These are phyloP conservation scores for Ochromonadaceae sp. DNA, from an alignment of 352 stramenopile genomes.

Conservation along the genomic window DNA sequence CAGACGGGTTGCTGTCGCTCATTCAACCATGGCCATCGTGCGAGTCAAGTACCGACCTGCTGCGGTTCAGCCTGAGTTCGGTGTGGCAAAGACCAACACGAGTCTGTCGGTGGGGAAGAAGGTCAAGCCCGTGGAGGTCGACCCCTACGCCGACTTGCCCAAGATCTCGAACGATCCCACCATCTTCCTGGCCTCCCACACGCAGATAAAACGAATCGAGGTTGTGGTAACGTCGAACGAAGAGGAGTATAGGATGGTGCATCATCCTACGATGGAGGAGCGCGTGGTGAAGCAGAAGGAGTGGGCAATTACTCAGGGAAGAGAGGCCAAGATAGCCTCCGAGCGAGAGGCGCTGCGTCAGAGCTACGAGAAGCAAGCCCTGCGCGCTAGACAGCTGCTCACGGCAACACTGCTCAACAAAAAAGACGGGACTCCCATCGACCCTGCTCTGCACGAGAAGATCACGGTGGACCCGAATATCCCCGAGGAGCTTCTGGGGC, in stretches of 20 bases:
- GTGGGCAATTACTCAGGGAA: background rate
- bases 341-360: background rate
- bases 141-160: background rate
- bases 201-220: background rate
- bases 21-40: no score
- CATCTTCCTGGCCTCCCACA: background rate
- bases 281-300: background rate
- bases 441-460: no score
- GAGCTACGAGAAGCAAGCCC: no score
- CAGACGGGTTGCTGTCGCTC: no score
- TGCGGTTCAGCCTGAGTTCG: no score
- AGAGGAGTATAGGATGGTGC: background rate
- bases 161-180: background rate
- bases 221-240: background rate
- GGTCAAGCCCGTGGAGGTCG: background rate
- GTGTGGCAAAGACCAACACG: no score
- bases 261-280: background rate
- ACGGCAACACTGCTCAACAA: no score
- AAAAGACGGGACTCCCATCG: no score
- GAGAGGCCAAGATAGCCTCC: background rate
- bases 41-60: no score
- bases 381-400: no score
- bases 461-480: no score
- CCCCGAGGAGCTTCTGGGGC: no score
- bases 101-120: conserved; percentile 1